These are phyloP conservation scores for Candida sonorensis DNA, from an alignment of 805 yeast species.

Conservation along the genomic window DNA sequence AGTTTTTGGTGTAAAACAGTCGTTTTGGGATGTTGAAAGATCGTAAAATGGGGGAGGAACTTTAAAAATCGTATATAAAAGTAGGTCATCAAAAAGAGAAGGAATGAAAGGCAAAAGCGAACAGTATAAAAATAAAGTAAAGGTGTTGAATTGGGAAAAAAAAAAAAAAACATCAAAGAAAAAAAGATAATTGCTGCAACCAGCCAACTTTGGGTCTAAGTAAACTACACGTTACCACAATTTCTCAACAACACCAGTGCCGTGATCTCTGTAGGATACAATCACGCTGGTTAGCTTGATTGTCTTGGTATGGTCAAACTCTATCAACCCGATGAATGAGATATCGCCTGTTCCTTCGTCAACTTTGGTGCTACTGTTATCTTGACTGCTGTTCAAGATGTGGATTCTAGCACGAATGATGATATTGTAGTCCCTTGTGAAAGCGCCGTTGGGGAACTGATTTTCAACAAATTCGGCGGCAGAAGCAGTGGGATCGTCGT, in stretches of 20 bases:
- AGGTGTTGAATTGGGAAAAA: too few relatives aligned
- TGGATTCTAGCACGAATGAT: conserved; percentile 24
- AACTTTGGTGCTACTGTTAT: too few relatives aligned
- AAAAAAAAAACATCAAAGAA: too few relatives aligned
- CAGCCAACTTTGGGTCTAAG: too few relatives aligned
- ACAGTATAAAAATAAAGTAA: too few relatives aligned
- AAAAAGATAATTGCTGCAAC: too few relatives aligned
- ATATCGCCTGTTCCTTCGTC: conserved; percentile 25
- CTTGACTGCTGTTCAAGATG: conserved; percentile 16
- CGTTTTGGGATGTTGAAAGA: too few relatives aligned
- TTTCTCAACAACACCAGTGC: conserved; percentile 21
- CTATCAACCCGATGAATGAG: conserved; percentile 27
- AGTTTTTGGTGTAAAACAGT: too few relatives aligned
- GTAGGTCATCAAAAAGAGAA: too few relatives aligned
- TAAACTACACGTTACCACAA: conserved; percentile 17
- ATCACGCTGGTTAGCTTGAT: conserved; percentile 22
- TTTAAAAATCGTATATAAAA: too few relatives aligned
- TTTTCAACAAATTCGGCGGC: conserved; percentile 8
- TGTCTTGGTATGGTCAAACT: conserved; percentile 30
- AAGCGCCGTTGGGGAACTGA: conserved; percentile 15
- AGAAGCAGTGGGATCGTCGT: conserved; percentile 12
- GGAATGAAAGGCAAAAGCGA: too few relatives aligned
- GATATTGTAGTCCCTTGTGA: conserved; percentile 24
- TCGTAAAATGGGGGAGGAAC: too few relatives aligned
- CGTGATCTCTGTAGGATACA: conserved; percentile 21